Conservation (phyloP, 2,329 filamentous ascomycete genomes). For the Pyrenophora teres region DNA sequence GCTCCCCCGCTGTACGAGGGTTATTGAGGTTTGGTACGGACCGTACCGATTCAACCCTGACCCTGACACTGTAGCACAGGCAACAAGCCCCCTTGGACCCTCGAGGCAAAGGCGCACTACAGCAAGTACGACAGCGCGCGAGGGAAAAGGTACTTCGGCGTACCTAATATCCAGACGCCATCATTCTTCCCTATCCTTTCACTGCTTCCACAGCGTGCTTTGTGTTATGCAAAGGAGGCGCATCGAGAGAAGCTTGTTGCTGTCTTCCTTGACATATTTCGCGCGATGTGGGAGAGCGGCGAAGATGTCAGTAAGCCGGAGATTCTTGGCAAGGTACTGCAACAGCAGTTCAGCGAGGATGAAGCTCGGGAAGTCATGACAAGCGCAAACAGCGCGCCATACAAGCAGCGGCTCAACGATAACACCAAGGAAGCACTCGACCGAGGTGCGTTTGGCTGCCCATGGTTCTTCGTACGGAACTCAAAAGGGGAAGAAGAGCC, state of each 20-base stretch:
- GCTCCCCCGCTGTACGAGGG: slow-evolving; percentile 1
- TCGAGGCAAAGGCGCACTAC: slow-evolving; percentile 70
- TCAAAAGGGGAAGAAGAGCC: slow-evolving; percentile 63
- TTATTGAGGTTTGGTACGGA: neutral
- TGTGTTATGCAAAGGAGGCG: slow-evolving; percentile 68
- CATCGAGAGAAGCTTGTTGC: slow-evolving; percentile 57
- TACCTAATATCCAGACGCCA: slow-evolving; percentile 50
- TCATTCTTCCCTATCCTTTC: slow-evolving; percentile 61
- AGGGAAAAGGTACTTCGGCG: slow-evolving; percentile 58
- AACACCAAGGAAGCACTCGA: slow-evolving; percentile 66
- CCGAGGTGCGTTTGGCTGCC: slow-evolving; percentile 73
- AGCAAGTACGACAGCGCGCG: slow-evolving; percentile 55
- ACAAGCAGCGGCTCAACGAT: slow-evolving; percentile 60
- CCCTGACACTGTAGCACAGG: slow-evolving; percentile 50
- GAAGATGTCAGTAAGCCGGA: slow-evolving; percentile 64
- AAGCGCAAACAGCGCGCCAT: slow-evolving; percentile 56
- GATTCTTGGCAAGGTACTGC: slow-evolving; percentile 54
- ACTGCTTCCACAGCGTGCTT: slow-evolving; percentile 65
- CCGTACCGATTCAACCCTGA: slow-evolving; percentile 1
- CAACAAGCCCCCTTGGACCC: slow-evolving; percentile 75
- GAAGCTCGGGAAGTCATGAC: slow-evolving; percentile 63
- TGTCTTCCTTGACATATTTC: slow-evolving; percentile 61
- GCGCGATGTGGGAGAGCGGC: slow-evolving; percentile 66
- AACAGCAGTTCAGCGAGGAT: slow-evolving; percentile 54
- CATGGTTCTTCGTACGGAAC: slow-evolving; percentile 74